These are phyloP conservation scores for Sporothrix globosa DNA, from an alignment of 2,329 filamentous ascomycete species.

Conservation along the genomic window DNA sequence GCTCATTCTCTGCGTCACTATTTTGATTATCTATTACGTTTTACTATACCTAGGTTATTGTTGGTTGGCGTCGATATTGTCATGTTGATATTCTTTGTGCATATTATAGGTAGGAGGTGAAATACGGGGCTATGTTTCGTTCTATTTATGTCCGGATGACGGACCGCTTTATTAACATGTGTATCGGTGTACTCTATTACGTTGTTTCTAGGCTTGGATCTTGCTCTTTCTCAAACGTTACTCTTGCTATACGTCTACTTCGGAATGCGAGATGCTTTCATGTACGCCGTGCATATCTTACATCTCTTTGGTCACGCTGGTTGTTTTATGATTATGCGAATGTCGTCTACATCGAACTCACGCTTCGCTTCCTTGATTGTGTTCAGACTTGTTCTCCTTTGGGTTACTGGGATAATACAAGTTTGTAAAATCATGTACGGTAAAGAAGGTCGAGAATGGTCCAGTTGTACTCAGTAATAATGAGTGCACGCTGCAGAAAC, in stretches of 20 bases:
- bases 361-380: too few relatives aligned
- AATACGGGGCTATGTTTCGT: not conserved
- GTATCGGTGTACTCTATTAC: conserved; percentile 2
- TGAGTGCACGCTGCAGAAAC: too few relatives aligned
- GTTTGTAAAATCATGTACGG: too few relatives aligned
- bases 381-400: too few relatives aligned
- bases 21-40: not conserved
- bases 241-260: not conserved
- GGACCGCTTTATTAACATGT: too few relatives aligned
- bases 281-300: too few relatives aligned
- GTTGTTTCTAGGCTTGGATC: not conserved
- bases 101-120: conserved; percentile 1
- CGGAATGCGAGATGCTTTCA: not conserved
- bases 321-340: too few relatives aligned
- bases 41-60: conserved; percentile 8
- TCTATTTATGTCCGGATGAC: not conserved
- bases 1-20: not conserved
- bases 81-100: not conserved
- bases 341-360: too few relatives aligned
- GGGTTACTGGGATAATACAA: too few relatives aligned
- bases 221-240: not conserved
- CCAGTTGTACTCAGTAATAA: too few relatives aligned
- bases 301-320: too few relatives aligned
- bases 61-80: not conserved
- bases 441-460: too few relatives aligned